Evolutionary conservation across 2,329 filamentous ascomycete species (phyloP).

Genomic region (Amphichorda felina): DNA sequence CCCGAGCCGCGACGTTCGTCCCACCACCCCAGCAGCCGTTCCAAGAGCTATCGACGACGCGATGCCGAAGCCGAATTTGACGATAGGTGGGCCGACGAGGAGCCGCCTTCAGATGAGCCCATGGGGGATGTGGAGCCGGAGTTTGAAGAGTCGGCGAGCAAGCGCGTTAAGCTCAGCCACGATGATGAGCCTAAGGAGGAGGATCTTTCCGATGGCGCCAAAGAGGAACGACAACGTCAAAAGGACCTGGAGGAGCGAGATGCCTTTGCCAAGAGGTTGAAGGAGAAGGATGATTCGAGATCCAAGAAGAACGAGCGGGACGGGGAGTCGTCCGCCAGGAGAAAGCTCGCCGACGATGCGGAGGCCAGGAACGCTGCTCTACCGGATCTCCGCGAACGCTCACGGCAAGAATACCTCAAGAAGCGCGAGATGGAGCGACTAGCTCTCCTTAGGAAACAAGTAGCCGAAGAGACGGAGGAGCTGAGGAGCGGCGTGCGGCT

Average conservation of each 20-base stretch:
- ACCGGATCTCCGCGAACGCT: conserved; percentile 69
- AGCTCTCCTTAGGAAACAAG: conserved; percentile 78
- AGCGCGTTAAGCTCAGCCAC: conserved; percentile 55
- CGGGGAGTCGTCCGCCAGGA: conserved; percentile 44
- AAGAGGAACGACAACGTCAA: conserved; percentile 43
- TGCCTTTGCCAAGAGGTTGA: conserved; percentile 66
- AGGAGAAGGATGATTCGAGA: conserved; percentile 56
- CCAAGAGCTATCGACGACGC: conserved; percentile 30
- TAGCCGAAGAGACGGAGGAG: conserved; percentile 78
- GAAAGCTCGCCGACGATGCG: conserved; percentile 39
- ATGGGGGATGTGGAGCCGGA: conserved; percentile 38
- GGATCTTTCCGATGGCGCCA: conserved; percentile 48
- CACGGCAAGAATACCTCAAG: conserved; percentile 84
- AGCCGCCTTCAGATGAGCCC: conserved; percentile 30
- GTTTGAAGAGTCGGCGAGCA: conserved; percentile 57
- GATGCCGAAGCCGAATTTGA: conserved; percentile 45
- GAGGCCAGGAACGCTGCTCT: conserved; percentile 59
- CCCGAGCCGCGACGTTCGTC: conserved; percentile 12
- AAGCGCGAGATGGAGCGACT: conserved; percentile 83
- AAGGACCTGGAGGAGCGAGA: conserved; percentile 65
- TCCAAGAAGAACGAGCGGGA: conserved; percentile 56
- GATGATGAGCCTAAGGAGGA: conserved; percentile 34
- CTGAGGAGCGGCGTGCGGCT: conserved; percentile 63
- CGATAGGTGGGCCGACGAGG: conserved; percentile 75
- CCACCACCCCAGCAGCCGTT: conserved; percentile 12